Evolutionary conservation across 257 asterid species (phyloP).

Genomic region (Echium plantagineum): DNA sequence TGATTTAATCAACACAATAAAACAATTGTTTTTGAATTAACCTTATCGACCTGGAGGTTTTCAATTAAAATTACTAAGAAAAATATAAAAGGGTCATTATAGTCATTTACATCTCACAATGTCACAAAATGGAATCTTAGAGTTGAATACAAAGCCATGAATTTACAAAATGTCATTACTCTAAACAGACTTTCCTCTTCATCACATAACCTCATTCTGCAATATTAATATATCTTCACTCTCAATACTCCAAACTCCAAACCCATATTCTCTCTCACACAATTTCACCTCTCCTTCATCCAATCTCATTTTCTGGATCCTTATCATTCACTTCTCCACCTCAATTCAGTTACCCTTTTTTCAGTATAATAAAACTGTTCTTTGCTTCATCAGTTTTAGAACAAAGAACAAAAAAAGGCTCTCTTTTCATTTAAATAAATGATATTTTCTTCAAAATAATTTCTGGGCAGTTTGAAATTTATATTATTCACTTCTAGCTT

Average conservation of each 20-base stretch:
- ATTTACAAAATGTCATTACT: not conserved
- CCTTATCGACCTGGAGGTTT: too few relatives aligned
- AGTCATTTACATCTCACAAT: not conserved
- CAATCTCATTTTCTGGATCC: slow-evolving; percentile 7
- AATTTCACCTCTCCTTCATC: slow-evolving; percentile 20
- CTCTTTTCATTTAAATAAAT: not conserved
- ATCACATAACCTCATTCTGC: not conserved
- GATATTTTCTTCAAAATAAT: not conserved
- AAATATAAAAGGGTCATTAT: not conserved
- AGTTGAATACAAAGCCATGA: not conserved
- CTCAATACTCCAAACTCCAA: not conserved
- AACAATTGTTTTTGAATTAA: too few relatives aligned
- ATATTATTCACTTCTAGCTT: not conserved
- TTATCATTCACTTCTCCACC: not conserved
- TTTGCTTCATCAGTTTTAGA: not conserved
- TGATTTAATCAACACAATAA: too few relatives aligned
- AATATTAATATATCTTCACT: not conserved
- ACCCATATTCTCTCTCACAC: slow-evolving; percentile 15
- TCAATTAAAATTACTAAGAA: too few relatives aligned
- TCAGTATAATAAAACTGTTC: too few relatives aligned
- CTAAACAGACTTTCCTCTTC: not conserved
- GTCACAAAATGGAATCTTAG: not conserved
- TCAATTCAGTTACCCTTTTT: not conserved
- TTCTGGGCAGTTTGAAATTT: not conserved
- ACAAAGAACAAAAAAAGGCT: not conserved